These are phyloP conservation scores for Phytophthora palmivora DNA, from an alignment of 352 stramenopile genomes.

Conservation along the genomic window DNA sequence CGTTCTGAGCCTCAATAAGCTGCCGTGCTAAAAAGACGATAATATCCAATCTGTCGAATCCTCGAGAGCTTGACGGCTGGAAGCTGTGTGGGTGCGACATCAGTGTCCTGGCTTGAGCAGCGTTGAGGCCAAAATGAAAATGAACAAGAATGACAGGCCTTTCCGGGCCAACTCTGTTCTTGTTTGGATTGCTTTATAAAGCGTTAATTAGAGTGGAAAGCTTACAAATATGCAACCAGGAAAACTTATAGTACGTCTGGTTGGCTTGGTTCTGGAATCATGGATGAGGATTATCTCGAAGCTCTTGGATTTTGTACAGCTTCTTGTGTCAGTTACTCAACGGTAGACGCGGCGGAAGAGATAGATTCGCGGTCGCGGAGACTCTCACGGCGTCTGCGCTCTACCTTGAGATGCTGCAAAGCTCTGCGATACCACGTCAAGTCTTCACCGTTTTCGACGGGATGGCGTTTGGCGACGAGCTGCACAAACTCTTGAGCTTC, in stretches of 20 bases:
- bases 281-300: no score
- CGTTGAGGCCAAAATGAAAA: neutral
- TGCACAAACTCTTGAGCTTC: slow-evolving; percentile 32
- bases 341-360: slow-evolving; percentile 39
- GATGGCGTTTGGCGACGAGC: slow-evolving; percentile 36
- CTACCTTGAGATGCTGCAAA: slow-evolving; percentile 41
- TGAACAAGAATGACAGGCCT: slow-evolving; percentile 9
- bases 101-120: neutral
- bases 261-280: slow-evolving; percentile 7
- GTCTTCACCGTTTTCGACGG: slow-evolving; percentile 25
- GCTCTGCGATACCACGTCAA: slow-evolving; percentile 37
- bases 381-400: slow-evolving; percentile 36
- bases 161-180: slow-evolving; percentile 11
- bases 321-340: slow-evolving; percentile 25
- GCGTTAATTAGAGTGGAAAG: neutral
- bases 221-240: slow-evolving; percentile 14
- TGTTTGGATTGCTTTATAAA: slow-evolving; percentile 16
- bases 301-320: neutral
- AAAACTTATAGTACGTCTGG: slow-evolving; percentile 17
- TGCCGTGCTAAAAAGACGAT: slow-evolving; percentile 3
- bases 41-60: slow-evolving; percentile 1
- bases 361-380: slow-evolving; percentile 36
- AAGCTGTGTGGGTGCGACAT: neutral
- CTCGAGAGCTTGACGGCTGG: neutral
- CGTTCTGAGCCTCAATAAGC: slow-evolving; percentile 5